These are phyloP conservation scores for Mucor racemosus DNA, from an alignment of 371 early-diverging fungal genomes.

Conservation along the genomic window DNA sequence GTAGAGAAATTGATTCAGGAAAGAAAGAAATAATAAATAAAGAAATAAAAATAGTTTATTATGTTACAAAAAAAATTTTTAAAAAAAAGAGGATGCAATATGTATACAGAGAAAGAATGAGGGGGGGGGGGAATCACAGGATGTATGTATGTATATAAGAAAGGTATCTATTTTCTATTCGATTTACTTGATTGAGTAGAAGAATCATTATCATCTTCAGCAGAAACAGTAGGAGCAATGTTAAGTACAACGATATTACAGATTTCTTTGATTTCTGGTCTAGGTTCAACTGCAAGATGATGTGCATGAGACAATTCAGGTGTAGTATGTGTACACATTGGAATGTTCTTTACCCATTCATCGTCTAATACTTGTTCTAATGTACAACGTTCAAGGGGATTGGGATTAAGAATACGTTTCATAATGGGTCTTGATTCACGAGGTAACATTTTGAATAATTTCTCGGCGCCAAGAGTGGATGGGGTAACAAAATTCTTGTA, in stretches of 20 bases:
- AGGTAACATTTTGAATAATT: constrained; percentile 53
- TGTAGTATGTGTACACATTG: constrained; percentile 46
- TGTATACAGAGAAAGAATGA: background rate
- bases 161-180: background rate
- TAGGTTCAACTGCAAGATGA: constrained; percentile 40
- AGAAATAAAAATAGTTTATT: constrained; percentile 6
- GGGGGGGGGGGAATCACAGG: background rate
- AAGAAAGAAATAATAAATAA: constrained; percentile 18
- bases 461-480: constrained; percentile 39
- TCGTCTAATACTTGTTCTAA: constrained; percentile 52
- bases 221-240: constrained; percentile 5
- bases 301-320: constrained; percentile 44
- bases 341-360: constrained; percentile 59
- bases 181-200: background rate
- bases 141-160: background rate
- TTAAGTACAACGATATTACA: constrained; percentile 17
- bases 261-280: constrained; percentile 28
- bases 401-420: constrained; percentile 49
- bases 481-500: constrained; percentile 46
- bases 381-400: constrained; percentile 53
- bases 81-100: background rate
- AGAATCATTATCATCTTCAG: constrained; percentile 14
- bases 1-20: constrained; percentile 30
- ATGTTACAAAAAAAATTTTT: background rate
- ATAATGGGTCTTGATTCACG: constrained; percentile 48